Percentiles rank a stretch among this genome's conserved stretches.
Evolutionary conservation across 306 rosid genomes (phyloP).

Genomic region (Luffa aegyptiaca): DNA sequence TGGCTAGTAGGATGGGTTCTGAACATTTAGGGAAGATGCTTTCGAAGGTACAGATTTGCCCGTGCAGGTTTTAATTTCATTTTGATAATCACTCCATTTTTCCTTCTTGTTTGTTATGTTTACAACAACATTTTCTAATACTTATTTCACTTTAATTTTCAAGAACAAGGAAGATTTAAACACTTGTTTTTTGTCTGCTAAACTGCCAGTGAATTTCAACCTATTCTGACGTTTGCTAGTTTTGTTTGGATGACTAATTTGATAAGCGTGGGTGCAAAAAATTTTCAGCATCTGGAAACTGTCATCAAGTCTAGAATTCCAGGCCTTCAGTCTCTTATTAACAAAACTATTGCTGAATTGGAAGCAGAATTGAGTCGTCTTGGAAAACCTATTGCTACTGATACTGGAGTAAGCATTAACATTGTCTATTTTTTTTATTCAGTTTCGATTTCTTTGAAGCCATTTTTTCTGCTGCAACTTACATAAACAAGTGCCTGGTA

Average conservation of each 20-base stretch:
- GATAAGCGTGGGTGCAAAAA: not conserved
- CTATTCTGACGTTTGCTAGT: not conserved
- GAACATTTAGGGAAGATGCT: constrained; percentile 40
- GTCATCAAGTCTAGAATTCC: constrained; percentile 39
- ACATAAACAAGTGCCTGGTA: not conserved
- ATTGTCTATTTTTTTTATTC: not conserved
- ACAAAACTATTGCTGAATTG: constrained; percentile 33
- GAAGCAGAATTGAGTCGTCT: constrained; percentile 34
- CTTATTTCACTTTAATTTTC: not conserved
- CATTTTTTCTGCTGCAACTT: not conserved
- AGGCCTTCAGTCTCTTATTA: constrained; percentile 33
- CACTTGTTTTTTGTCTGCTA: not conserved
- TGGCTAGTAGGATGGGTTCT: constrained; percentile 34
- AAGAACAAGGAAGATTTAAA: not conserved
- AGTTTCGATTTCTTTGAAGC: not conserved
- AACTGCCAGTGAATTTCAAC: not conserved
- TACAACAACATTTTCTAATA: not conserved
- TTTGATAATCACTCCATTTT: not conserved
- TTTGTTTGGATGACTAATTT: not conserved
- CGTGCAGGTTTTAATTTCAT: not conserved
- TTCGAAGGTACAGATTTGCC: constrained; percentile 23
- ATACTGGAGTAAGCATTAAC: constrained; percentile 29
- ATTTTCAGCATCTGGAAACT: constrained; percentile 30
- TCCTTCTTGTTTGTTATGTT: not conserved
- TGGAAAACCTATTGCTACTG: constrained; percentile 33